Conservation (phyloP, 2,329 filamentous ascomycete genomes). For the Aaosphaeria arxii region DNA sequence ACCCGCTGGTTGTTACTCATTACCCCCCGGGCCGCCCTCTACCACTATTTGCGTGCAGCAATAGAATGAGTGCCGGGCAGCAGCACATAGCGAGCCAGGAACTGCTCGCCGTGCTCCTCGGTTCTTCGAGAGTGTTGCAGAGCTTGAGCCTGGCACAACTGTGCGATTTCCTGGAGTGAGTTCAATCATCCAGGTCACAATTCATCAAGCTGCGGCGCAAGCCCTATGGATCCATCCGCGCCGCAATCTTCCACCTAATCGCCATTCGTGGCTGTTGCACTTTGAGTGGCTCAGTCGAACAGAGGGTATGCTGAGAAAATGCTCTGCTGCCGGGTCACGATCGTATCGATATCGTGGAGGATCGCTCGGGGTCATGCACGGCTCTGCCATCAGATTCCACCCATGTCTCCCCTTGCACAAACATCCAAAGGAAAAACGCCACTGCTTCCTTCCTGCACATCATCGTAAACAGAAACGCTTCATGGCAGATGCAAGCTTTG, state of each 20-base stretch:
- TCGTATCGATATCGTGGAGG: conserved; percentile 21
- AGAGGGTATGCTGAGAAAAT: conserved; percentile 2
- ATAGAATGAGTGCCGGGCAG: conserved; percentile 14
- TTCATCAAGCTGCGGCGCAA: conserved; percentile 15
- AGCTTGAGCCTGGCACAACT: conserved; percentile 12
- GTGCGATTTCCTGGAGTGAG: conserved; percentile 17
- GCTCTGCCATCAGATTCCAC: conserved; percentile 13
- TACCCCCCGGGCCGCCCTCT: conserved; percentile 8
- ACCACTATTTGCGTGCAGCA: conserved; percentile 8
- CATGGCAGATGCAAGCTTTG: conserved; percentile 15
- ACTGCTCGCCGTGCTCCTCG: conserved; percentile 16
- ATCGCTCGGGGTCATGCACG: conserved; percentile 24
- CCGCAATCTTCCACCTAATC: conserved; percentile 14
- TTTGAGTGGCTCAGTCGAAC: conserved; percentile 25
- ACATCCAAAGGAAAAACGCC: conserved; percentile 18
- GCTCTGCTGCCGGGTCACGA: conserved; percentile 13
- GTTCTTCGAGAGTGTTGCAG: conserved; percentile 13
- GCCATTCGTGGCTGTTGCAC: conserved; percentile 25
- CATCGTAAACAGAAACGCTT: conserved; percentile 27
- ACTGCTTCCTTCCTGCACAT: conserved; percentile 32
- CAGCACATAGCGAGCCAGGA: conserved; percentile 23
- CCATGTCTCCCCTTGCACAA: conserved; percentile 14
- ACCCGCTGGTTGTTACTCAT: conserved; percentile 20
- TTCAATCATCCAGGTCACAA: conserved; percentile 17
- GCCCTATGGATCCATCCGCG: conserved; percentile 1